These are phyloP conservation scores for Musa schizocarpa DNA, from an alignment of 176 grass and related monocot genomes.

Conservation along the genomic window DNA sequence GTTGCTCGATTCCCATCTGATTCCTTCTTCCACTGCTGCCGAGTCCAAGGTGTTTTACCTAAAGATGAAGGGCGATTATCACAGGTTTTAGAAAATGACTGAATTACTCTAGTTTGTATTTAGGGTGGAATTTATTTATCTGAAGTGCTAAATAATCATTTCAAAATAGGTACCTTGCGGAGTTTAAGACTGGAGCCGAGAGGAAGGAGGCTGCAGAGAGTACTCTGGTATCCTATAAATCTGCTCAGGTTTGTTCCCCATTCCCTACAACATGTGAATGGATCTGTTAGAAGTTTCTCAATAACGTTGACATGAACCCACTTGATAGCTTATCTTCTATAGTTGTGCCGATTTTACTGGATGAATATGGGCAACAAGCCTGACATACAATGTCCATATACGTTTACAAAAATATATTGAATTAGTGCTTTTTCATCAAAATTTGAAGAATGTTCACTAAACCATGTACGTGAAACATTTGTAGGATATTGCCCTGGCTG, in stretches of 20 bases:
- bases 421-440: neutral
- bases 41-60: slow-evolving; percentile 82
- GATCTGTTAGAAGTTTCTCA: neutral
- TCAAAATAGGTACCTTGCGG: slow-evolving; percentile 62
- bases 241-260: slow-evolving; percentile 53
- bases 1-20: no score
- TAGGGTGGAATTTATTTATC: neutral
- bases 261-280: no score
- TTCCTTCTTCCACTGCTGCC: slow-evolving; percentile 40
- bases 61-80: slow-evolving; percentile 47
- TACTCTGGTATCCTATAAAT: slow-evolving; percentile 70
- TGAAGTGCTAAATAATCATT: neutral
- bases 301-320: neutral
- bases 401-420: neutral
- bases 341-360: neutral
- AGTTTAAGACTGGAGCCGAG: slow-evolving; percentile 16
- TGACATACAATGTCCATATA: no score
- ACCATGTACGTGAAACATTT: slow-evolving; percentile 5
- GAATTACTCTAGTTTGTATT: neutral
- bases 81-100: neutral
- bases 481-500: no score
- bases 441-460: neutral
- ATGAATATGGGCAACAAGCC: no score
- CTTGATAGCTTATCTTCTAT: neutral
- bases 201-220: slow-evolving; percentile 32